phyloP scores from a whole-genome alignment of 768 basidiomycete genomes.

The Inosperma sp. region DNA sequence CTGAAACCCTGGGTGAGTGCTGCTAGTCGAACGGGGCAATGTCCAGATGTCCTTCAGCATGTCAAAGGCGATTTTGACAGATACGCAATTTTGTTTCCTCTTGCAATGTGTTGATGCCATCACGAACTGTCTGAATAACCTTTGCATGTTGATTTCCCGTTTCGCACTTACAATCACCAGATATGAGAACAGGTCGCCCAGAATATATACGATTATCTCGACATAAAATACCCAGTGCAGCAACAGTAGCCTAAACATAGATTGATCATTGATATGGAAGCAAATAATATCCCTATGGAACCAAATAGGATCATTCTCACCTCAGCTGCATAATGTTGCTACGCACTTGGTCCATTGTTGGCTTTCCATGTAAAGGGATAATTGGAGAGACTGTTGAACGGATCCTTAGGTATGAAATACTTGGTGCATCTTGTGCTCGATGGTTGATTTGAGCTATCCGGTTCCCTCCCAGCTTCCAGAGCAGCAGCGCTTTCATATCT shows the following conservation, averaged over 20 bases:
- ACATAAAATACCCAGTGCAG: constrained; percentile 23
- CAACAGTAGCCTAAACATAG: constrained; percentile 27
- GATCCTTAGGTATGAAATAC: constrained; percentile 7
- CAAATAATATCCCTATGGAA: background rate
- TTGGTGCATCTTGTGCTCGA: constrained; percentile 9
- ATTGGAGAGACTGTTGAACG: constrained; percentile 1
- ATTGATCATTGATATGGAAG: background rate
- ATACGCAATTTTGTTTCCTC: constrained; percentile 15
- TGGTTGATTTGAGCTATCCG: constrained; percentile 19
- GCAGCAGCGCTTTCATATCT: constrained; percentile 13
- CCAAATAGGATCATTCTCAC: constrained; percentile 18
- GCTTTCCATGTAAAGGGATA: constrained; percentile 1
- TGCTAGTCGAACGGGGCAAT: constrained; percentile 8
- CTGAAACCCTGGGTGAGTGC: constrained; percentile 10
- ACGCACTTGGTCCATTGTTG: constrained; percentile 1
- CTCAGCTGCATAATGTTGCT: constrained; percentile 21
- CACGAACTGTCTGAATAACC: constrained; percentile 13
- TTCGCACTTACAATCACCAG: constrained; percentile 21
- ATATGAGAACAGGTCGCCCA: constrained; percentile 26
- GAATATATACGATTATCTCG: constrained; percentile 23
- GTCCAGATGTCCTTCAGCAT: constrained; percentile 21
- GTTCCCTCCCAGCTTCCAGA: constrained; percentile 19
- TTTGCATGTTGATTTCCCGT: constrained; percentile 20
- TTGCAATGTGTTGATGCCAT: constrained; percentile 10
- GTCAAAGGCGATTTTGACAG: constrained; percentile 25